Conservation (phyloP, 331 rosid genomes). For the Quercus phellos region DNA sequence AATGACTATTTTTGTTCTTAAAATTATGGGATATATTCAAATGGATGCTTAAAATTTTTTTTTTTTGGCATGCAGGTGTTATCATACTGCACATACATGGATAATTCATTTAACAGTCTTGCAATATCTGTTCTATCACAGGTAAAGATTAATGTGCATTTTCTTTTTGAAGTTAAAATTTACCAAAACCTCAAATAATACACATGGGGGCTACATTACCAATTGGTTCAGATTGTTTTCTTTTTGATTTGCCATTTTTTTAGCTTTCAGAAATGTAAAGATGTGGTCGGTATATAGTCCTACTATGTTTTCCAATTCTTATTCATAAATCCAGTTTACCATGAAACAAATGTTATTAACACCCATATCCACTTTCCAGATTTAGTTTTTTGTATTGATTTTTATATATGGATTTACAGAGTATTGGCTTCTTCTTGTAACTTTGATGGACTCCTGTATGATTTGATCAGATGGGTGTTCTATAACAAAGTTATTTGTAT, state of each 20-base stretch:
- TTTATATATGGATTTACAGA: background rate
- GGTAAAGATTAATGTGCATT: conserved; percentile 39
- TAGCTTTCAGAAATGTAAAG: background rate
- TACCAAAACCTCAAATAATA: background rate
- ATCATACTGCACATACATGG: conserved; percentile 70
- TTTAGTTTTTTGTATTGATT: background rate
- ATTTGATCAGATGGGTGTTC: background rate
- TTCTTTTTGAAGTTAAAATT: background rate
- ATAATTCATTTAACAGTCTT: conserved; percentile 74
- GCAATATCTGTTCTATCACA: conserved; percentile 68
- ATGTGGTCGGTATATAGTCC: background rate
- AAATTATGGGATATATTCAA: conserved; percentile 23
- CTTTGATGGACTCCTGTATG: background rate
- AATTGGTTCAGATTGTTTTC: background rate
- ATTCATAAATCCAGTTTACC: background rate
- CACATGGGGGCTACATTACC: background rate
- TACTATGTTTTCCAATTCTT: background rate
- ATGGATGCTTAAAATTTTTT: conserved; percentile 10
- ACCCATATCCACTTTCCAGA: conserved; percentile 1
- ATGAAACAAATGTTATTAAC: background rate
- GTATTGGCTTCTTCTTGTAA: background rate
- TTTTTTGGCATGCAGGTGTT: conserved; percentile 65
- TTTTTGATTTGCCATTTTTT: background rate
- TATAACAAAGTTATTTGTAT: background rate
- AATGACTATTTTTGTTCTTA: conserved; percentile 5